Conservation (phyloP, 2,329 filamentous ascomycete species). For the Hypoxylon sp. region DNA sequence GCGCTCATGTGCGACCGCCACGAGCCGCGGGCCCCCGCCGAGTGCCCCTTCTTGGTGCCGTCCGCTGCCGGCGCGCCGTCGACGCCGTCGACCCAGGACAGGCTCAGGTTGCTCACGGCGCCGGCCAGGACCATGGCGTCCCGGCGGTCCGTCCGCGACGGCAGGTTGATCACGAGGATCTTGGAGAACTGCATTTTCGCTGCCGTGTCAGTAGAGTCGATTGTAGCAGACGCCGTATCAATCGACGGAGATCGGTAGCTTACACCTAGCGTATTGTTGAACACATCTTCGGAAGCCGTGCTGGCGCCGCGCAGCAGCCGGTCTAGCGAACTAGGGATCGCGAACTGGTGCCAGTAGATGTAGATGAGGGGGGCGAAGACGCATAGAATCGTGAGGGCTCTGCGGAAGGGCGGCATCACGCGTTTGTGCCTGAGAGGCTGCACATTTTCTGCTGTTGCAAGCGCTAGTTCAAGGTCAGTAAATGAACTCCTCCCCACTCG, state of each 20-base stretch:
- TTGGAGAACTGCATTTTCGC: constrained; percentile 55
- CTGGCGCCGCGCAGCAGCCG: neutral
- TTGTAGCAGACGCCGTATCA: neutral
- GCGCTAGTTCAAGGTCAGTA: neutral
- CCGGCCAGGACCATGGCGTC: constrained; percentile 59
- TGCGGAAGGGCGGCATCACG: constrained; percentile 26
- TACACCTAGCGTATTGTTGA: constrained; percentile 39
- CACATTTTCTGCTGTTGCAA: neutral
- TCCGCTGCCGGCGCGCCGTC: constrained; percentile 49
- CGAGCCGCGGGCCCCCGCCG: constrained; percentile 44
- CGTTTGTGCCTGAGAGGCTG: neutral
- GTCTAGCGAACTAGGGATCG: neutral
- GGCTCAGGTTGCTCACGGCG: constrained; percentile 52
- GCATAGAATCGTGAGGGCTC: constrained; percentile 17
- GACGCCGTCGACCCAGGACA: constrained; percentile 58
- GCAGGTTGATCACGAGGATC: constrained; percentile 61
- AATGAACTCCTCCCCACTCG: too few species aligned
- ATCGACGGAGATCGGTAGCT: neutral
- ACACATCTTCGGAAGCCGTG: constrained; percentile 7
- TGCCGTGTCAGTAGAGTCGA: too few species aligned
- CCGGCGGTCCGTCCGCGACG: constrained; percentile 58
- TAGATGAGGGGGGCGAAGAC: constrained; percentile 29
- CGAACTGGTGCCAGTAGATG: constrained; percentile 25
- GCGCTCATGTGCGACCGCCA: constrained; percentile 54
- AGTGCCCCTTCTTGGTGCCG: constrained; percentile 43